Evolutionary conservation across 805 yeast species (phyloP).

Genomic region (Wickerhamiella parazyma): DNA sequence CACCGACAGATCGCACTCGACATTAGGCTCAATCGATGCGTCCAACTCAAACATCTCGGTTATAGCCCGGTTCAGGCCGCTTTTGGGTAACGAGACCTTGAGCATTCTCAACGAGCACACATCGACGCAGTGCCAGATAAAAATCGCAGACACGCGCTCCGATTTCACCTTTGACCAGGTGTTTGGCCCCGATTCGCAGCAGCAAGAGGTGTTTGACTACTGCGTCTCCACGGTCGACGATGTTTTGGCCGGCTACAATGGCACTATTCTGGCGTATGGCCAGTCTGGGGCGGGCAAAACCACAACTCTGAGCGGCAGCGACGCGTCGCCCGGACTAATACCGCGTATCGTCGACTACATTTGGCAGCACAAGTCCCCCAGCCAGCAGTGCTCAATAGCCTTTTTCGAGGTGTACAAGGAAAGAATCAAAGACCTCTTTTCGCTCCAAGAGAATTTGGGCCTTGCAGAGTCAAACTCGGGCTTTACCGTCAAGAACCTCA

Average conservation of each 20-base stretch:
- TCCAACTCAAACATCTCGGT: slow-evolving; percentile 39
- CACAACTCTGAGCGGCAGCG: slow-evolving; percentile 58
- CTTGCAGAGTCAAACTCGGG: slow-evolving; percentile 32
- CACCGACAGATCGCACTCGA: slow-evolving; percentile 5
- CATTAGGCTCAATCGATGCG: not conserved
- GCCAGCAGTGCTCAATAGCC: slow-evolving; percentile 46
- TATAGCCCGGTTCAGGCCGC: slow-evolving; percentile 60
- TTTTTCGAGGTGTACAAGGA: slow-evolving; percentile 78
- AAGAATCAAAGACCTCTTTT: slow-evolving; percentile 53
- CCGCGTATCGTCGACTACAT: slow-evolving; percentile 59
- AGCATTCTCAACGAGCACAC: not conserved
- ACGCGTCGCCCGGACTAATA: slow-evolving; percentile 46
- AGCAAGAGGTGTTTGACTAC: slow-evolving; percentile 44
- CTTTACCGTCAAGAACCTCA: slow-evolving; percentile 56
- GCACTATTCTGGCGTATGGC: slow-evolving; percentile 66
- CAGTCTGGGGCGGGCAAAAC: slow-evolving; percentile 72
- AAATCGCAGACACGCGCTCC: slow-evolving; percentile 15
- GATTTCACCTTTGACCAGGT: slow-evolving; percentile 53
- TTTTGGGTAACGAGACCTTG: slow-evolving; percentile 25
- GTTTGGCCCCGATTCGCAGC: slow-evolving; percentile 39
- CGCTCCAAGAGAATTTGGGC: slow-evolving; percentile 20
- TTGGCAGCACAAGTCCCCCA: slow-evolving; percentile 40
- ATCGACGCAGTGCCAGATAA: slow-evolving; percentile 14
- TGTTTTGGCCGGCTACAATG: slow-evolving; percentile 60
- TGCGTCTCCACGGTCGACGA: slow-evolving; percentile 54